Evolutionary conservation across 805 yeast species (phyloP), one percentile per base, ranked within the genome.

Genomic region (Jamesozyma spencerorum): DNA sequence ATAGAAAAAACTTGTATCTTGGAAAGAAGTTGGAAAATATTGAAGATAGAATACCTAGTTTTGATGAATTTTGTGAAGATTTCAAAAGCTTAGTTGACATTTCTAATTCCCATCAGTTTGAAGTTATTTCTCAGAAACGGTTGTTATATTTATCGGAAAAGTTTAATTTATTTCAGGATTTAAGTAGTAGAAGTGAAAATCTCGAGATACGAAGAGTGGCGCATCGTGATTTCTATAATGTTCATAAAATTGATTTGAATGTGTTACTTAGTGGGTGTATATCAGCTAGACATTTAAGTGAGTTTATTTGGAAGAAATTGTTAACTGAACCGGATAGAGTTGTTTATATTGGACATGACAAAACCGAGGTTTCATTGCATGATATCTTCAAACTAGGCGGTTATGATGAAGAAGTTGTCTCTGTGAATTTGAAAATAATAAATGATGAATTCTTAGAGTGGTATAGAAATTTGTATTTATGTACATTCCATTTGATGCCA

Each of bases 241-340:
- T 87, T 34, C 77, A 97, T 66, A 90, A 90, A 60, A 97, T 92
- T 31, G 98, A 90, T 58, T 44, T 48, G 28, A 49, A 54, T 33
- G 39, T 50, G 14, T 37, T 50, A 18, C 39, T 57, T 17, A 54
- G 53, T 36, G 60, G 62, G 7, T 53, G 58, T 24, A 37, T 57
- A n/a, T 48, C 56, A 7, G 56, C 54, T 32, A 46, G 55, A 19
- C 58, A 56, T 44, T 45, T 65, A 22, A 47, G 64, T 27, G 64
- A 60, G 32, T 58, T 62, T n/a, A 62, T 66, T 15, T 62, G 66
- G 54, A 48, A 51, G 10, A 66, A 64, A 37, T 40, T 66, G 30
- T 54, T 49, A 18, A 44, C 46, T 4, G 70, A 66, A 38, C 64
- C 69, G 3, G 36, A 62, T 6, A 47, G 67, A 36, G 45, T 58